These are phyloP conservation scores for Cercospora berteroae DNA, from an alignment of 2,329 filamentous ascomycete species.

Conservation along the genomic window DNA sequence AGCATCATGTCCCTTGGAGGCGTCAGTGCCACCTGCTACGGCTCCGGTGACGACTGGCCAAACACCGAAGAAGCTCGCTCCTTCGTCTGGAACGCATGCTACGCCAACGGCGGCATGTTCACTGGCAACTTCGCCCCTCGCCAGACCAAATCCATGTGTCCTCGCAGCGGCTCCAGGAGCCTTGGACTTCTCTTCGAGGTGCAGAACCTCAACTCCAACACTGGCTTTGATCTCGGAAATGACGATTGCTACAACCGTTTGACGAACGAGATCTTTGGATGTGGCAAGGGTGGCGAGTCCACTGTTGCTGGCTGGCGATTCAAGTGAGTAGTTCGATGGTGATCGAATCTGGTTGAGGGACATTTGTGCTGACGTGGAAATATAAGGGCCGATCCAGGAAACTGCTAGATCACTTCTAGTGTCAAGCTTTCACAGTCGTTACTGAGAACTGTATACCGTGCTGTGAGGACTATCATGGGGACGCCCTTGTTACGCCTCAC, in stretches of 20 bases:
- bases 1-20: neutral
- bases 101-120: constrained; percentile 19
- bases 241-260: constrained; percentile 21
- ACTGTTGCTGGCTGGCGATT: neutral
- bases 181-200: constrained; percentile 17
- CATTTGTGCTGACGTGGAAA: neutral
- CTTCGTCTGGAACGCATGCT: constrained; percentile 19
- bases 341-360: neutral
- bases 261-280: constrained; percentile 17
- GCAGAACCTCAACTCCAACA: constrained; percentile 18
- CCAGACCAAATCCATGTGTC: constrained; percentile 23
- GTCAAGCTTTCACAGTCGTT: neutral
- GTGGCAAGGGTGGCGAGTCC: neutral
- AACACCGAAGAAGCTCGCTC: constrained; percentile 10
- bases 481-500: neutral
- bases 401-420: neutral
- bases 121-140: constrained; percentile 18
- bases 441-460: neutral
- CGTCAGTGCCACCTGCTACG: constrained; percentile 13
- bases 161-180: constrained; percentile 2
- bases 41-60: constrained; percentile 13
- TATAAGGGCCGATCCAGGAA: neutral
- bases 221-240: constrained; percentile 17
- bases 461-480: neutral
- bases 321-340: neutral